Evolutionary conservation across 345 rosid species (phyloP).

Genomic region (Gossypium sturtianum): DNA sequence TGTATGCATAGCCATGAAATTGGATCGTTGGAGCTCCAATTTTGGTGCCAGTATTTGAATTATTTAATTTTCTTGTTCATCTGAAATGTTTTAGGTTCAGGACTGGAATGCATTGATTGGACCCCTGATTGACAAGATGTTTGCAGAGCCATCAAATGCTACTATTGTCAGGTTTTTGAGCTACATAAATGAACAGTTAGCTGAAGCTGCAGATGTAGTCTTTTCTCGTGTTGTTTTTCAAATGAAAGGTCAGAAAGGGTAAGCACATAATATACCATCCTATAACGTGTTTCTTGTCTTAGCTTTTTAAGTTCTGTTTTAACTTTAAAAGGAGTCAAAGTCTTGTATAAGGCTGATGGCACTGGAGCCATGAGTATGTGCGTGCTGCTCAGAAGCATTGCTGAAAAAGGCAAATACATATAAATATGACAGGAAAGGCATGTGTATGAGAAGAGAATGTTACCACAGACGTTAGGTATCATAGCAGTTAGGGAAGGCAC

Average conservation of each 20-base stretch:
- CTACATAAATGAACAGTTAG: constrained; percentile 58
- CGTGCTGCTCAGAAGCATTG: not conserved
- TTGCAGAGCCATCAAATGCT: constrained; percentile 82
- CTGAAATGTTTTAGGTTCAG: constrained; percentile 46
- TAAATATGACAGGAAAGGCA: not conserved
- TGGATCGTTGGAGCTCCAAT: constrained; percentile 1
- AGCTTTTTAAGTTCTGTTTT: not conserved
- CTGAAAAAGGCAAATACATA: not conserved
- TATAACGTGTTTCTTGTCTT: not conserved
- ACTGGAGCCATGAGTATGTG: not conserved
- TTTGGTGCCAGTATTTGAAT: not conserved
- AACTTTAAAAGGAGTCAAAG: not conserved
- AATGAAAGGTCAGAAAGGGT: constrained; percentile 60
- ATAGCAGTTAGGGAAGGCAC: not conserved
- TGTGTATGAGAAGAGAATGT: not conserved
- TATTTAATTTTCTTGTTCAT: constrained; percentile 9
- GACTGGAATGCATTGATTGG: constrained; percentile 63
- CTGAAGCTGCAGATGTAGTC: constrained; percentile 47
- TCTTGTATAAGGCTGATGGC: not conserved
- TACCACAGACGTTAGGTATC: not conserved
- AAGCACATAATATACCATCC: constrained; percentile 14
- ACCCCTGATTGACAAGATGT: constrained; percentile 77
- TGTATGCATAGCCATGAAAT: not conserved
- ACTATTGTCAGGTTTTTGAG: constrained; percentile 72
- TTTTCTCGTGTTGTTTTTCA: constrained; percentile 49